Percentiles rank a stretch among this genome's conserved stretches.
phyloP scores from a whole-genome alignment of 2,329 filamentous ascomycete genomes.

The Thielaviopsis euricoi region DNA sequence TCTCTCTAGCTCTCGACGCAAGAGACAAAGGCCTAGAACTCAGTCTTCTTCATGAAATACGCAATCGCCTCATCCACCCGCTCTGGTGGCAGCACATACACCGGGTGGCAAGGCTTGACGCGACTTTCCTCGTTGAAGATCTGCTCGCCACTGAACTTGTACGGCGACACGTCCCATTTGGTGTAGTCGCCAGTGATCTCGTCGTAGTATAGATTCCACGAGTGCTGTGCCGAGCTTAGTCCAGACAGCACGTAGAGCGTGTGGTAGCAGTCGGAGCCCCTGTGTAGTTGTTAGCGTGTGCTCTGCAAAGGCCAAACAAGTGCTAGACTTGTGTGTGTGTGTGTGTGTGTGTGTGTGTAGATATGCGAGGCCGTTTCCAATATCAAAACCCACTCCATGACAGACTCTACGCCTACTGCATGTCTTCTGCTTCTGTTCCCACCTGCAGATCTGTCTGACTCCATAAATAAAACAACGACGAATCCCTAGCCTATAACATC shows the following conservation, averaged over 20 bases:
- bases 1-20: neutral
- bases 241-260: constrained; percentile 83
- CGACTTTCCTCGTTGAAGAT: constrained; percentile 55
- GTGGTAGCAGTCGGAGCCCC: constrained; percentile 75
- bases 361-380: no score
- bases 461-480: constrained; percentile 1
- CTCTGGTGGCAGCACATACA: constrained; percentile 67
- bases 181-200: constrained; percentile 4
- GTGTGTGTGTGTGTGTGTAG: no score
- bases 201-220: constrained; percentile 30
- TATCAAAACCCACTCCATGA: no score
- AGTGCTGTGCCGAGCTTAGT: constrained; percentile 65
- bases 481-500: neutral
- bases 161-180: constrained; percentile 3
- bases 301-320: neutral
- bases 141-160: constrained; percentile 20
- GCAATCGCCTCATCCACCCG: constrained; percentile 46
- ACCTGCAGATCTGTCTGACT: no score
- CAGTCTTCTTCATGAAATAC: constrained; percentile 45
- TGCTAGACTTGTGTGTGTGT: no score
- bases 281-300: neutral
- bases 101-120: constrained; percentile 57
- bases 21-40: constrained; percentile 26
- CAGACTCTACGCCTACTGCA: no score
- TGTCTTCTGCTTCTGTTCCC: no score